Percentiles rank a stretch among this genome's conserved stretches.
These are phyloP conservation scores for Penicillium silybi DNA, from an alignment of 495 filamentous ascomycete genomes.

Conservation along the genomic window DNA sequence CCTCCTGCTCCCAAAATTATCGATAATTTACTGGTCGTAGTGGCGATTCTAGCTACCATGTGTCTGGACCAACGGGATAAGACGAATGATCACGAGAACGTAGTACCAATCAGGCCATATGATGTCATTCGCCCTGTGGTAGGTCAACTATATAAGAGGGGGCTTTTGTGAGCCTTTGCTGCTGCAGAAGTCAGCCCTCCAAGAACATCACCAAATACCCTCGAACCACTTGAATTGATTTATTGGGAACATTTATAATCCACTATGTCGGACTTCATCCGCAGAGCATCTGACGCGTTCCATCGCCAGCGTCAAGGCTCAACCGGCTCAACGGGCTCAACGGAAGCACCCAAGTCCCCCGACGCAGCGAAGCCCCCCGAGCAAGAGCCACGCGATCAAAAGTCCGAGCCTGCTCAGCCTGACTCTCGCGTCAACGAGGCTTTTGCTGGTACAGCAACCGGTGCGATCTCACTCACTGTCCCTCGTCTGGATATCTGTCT, in stretches of 20 bases:
- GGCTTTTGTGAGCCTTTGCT: neutral
- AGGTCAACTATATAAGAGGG: neutral
- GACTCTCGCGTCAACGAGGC: constrained; percentile 4
- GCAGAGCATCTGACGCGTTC: constrained; percentile 9
- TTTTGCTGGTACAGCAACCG: constrained; percentile 1
- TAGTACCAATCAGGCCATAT: neutral
- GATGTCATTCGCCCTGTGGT: neutral
- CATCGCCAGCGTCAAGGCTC: constrained; percentile 8
- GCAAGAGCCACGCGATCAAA: neutral
- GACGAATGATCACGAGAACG: constrained; percentile 1
- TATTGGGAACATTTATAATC: neutral
- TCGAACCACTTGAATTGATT: neutral
- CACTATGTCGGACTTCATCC: constrained; percentile 9
- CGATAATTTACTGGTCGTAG: neutral
- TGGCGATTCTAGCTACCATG: neutral
- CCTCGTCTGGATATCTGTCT: neutral
- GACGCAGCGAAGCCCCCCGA: constrained; percentile 4
- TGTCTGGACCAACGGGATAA: neutral
- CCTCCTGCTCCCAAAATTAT: neutral
- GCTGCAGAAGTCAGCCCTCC: neutral
- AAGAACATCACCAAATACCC: neutral
- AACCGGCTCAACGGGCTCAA: neutral
- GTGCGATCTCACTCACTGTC: neutral
- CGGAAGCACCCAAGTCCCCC: neutral
- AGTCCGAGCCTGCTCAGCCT: constrained; percentile 3